Base-by-base conservation (phyloP, 2,329 filamentous ascomycete species). In the Xylaria sp. region DNA sequence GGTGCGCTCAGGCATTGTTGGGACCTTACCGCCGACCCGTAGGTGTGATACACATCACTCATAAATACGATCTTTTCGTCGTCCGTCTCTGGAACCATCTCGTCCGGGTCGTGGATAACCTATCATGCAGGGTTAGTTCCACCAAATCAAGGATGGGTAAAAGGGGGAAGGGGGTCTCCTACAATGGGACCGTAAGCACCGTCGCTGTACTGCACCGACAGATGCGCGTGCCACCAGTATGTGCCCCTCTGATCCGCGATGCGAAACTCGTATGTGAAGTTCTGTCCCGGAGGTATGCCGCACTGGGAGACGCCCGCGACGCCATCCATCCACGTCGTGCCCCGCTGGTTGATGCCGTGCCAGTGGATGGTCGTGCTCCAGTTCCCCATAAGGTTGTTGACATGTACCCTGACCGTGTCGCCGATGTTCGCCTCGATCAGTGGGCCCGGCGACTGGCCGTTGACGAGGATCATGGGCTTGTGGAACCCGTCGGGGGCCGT, bases 331-430 rank as follows among this genome's bases (percentile, higher is more conserved):
- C 82, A 78, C 18, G 78, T 84, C 0, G 82, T 83, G 34, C 82
- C 81, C 58, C 81, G 81, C 70, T 88, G 85, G 62, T 82, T 83
- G 57, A 90, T 75, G 17, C 87, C 87, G 64, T 90, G 87, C 73
- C 86, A 90, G 64, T 90, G 87, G 13, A 90, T 74, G 43, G 79
- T 79, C 2, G 86, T 84, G 49, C 67, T 72, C 44, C 58, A 59
- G 37, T 69, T 63, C 13, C 58, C 24, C 62, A 77, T 69, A 7
- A 59, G 59, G 62, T 78, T 78, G 46, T 69, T 65, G 4, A 79
- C 74, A 2, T 63, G 63, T 13, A 79, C 69, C 2, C 72, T 65
- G 38, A 79, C 60, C 18, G 70, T 71, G 58, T 79, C 77, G 8
- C 76, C 77, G 2, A 66, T 67, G 54, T 74, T 73, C 7, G 73